Evolutionary conservation across 1,284 basidiomycete species (phyloP).

Genomic region (Afroboletus lepidellus): DNA sequence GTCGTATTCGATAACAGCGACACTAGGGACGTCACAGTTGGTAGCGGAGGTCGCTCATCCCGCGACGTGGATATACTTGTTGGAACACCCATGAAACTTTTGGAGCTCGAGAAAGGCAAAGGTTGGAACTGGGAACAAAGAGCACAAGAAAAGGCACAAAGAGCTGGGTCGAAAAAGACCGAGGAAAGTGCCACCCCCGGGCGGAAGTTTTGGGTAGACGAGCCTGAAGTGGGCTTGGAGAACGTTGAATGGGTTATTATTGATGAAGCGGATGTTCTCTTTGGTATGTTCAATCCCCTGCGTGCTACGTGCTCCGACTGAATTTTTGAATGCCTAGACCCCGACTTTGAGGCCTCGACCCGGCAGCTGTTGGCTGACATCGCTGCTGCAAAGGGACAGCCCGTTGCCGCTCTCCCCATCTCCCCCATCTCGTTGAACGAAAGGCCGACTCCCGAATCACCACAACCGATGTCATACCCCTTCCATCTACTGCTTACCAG

Average conservation of each 20-base stretch:
- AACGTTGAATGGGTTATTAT: constrained; percentile 83
- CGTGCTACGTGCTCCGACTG: not conserved
- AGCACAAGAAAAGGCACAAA: constrained; percentile 28
- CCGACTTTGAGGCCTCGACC: constrained; percentile 77
- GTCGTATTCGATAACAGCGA: constrained; percentile 23
- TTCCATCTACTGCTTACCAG: constrained; percentile 82
- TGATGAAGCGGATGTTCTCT: constrained; percentile 88
- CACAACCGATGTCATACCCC: constrained; percentile 49
- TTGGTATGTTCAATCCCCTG: constrained; percentile 50
- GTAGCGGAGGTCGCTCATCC: constrained; percentile 13
- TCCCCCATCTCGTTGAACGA: constrained; percentile 19
- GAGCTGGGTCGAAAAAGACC: constrained; percentile 17
- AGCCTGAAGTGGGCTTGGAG: constrained; percentile 56
- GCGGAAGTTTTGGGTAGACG: constrained; percentile 37
- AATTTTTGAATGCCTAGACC: constrained; percentile 40
- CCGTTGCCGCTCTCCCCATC: constrained; percentile 36
- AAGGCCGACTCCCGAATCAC: constrained; percentile 17
- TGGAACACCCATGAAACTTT: constrained; percentile 74
- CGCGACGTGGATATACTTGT: constrained; percentile 70
- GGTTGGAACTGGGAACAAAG: constrained; percentile 59
- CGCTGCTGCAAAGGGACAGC: constrained; percentile 55
- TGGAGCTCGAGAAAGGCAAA: constrained; percentile 66
- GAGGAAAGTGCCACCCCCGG: constrained; percentile 15
- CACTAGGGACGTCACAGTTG: constrained; percentile 15
- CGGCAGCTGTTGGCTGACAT: constrained; percentile 66